Evolutionary conservation across 805 yeast species (phyloP).

Genomic region (Starmerella asiatica): DNA sequence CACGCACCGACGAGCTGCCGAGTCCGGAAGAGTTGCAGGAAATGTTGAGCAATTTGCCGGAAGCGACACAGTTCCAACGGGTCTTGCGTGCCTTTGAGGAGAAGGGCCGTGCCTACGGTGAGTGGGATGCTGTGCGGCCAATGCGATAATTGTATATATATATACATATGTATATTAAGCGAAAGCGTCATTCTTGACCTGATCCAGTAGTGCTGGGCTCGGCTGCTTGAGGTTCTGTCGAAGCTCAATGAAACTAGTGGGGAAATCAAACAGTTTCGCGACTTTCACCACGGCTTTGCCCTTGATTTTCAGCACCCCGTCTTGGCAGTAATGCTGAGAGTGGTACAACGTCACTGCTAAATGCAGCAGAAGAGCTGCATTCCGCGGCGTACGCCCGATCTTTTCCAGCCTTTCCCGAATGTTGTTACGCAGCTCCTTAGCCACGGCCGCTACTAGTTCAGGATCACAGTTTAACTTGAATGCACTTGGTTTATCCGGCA

Average conservation of each 20-base stretch:
- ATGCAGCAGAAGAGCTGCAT: slow-evolving; percentile 22
- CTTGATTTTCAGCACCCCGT: slow-evolving; percentile 19
- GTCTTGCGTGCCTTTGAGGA: slow-evolving; percentile 25
- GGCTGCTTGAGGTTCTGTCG: slow-evolving; percentile 10
- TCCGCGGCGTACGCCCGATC: slow-evolving; percentile 13
- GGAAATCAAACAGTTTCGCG: slow-evolving; percentile 20
- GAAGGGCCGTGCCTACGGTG: slow-evolving; percentile 23
- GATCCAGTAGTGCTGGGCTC: slow-evolving; percentile 3
- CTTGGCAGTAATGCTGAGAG: slow-evolving; percentile 9
- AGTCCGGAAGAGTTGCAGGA: slow-evolving; percentile 20
- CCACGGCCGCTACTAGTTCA: slow-evolving; percentile 5
- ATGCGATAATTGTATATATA: slow-evolving; percentile 2
- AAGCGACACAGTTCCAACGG: slow-evolving; percentile 21
- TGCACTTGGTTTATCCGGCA: slow-evolving; percentile 8
- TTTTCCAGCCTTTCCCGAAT: slow-evolving; percentile 8
- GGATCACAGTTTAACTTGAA: slow-evolving; percentile 11
- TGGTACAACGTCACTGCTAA: slow-evolving; percentile 20
- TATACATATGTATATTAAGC: not conserved
- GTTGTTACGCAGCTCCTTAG: slow-evolving; percentile 8
- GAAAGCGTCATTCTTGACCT: slow-evolving; percentile 5
- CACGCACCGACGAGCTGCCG: slow-evolving; percentile 17
- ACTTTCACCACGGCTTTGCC: slow-evolving; percentile 26
- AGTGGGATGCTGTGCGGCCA: slow-evolving; percentile 17
- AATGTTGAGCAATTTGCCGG: slow-evolving; percentile 20
- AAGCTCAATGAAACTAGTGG: slow-evolving; percentile 16